Base-by-base conservation (phyloP, 495 filamentous ascomycete species). In the Daldinia concentrica region DNA sequence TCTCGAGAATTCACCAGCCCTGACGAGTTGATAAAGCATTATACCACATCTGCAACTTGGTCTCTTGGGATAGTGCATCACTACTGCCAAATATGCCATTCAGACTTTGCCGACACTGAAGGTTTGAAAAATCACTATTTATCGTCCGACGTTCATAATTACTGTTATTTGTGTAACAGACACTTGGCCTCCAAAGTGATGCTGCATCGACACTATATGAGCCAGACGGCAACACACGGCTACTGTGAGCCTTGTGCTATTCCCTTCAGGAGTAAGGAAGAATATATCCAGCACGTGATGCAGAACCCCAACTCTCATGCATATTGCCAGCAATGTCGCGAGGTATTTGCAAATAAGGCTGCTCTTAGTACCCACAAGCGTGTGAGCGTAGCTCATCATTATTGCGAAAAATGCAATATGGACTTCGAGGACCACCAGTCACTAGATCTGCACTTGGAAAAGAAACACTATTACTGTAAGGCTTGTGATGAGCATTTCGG, bases 31-130 rank as follows among this genome's bases (percentile, higher is more conserved):
- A 4, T 59, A 11, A 22, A 8, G 11, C 59, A 69, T 2, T 69
- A 69, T 15, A 8, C 6, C 0, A 1, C 6, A 2, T 3, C 43
- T 1, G 2, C 12, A 41, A 15, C 41, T 17, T 69, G 66, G 58
- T 6, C 37, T 0, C 1, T 11, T n/a, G 66, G 52, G 0, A 9
- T 51, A 9, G 2, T 15, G 4, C 66, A 64, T 26, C 6, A 27
- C 26, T 64, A 43, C 43, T 69, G 65, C 37, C 7, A 29, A 17
- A 36, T 19, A 39, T 68, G 66, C 32, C 19, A 24, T 37, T 48
- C 24, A 0, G 66, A 69, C 15, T 69, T 69, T 11, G 19, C 37
- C 0, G 24, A 55, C 34, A 3, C 0, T 0, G 24, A 55, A 7
- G 1, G 24, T 14, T 43, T 54, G 12, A 36, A 45, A 8, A 9